Evolutionary conservation across 495 filamentous ascomycete species (phyloP), one percentile per base, ranked within the genome.

Genomic region (Oleoguttula mirabilis): DNA sequence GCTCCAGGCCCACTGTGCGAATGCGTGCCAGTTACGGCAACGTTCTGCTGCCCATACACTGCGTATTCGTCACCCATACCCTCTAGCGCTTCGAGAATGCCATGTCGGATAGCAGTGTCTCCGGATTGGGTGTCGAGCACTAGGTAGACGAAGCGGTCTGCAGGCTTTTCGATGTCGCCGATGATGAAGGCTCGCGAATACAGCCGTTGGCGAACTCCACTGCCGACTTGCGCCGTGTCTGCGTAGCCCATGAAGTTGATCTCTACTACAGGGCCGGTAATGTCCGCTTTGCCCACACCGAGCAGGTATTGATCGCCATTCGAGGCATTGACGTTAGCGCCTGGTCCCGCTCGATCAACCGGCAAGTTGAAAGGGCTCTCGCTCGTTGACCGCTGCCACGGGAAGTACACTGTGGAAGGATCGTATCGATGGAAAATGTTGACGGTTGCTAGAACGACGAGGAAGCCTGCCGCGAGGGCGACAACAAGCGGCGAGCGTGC

Each of bases 201-300:
- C 11, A 95, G 70, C 33, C 90, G 71, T 61, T 98, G 90, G 32
- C 87, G 81, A 15, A 98, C 67, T 20, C 90, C 90, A 15, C 80
- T 77, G 30, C 90, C 88, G 27, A 90, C 61, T 56, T 98, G 90
- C 20, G 77, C 74, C n/a, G 80, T 63, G 54, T 85, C 77, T 10
- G 90, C 90, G 67, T 95, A 98, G 39, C 90, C 90, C 75, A 90
- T 92, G 53, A 94, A 67, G 47, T 84, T 83, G 54, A 94, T 73
- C 59, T 93, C 86, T 3, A 88, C 86, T n/a, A 90, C 83, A 2
- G 86, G 87, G 4, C 88, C 90, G 21, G 90, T 98, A 51, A 98
- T 85, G 65, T 98, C 90, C 15, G 79, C 86, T 58, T 93, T 94
- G 12, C 90, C 90, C 2, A 87, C 84, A 2, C 90, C 90, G n/a